Base-by-base conservation (phyloP, 805 yeast species). In the Yarrowia sp. region DNA sequence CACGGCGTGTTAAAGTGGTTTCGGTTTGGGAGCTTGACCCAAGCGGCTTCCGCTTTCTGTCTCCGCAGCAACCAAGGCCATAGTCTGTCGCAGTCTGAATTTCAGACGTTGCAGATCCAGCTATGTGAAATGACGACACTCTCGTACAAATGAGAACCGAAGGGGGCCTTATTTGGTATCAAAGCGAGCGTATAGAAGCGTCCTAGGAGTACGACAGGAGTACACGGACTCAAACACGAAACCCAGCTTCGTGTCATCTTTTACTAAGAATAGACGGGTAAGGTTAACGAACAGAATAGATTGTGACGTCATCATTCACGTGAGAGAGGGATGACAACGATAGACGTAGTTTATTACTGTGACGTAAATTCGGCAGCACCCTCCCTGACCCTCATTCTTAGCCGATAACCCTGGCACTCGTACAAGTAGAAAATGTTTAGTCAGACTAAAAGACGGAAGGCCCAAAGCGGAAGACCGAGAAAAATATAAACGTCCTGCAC, bases 81-180 rank as follows among this genome's bases (percentile, higher is more conserved):
- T 36, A 53, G 45, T 53, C 35, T 38, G 35, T 22, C 35, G 40
- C 59, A 22, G 15, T 36, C 35, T 36, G 22, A 53, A 35, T 53
- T 53, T 53, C 45, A 14, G 43, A 19, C 14, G n/a, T 14, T 40
- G 59, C 59, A 53, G 59, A 53, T 53, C 58, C 35, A 53, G 22
- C 45, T 19, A 53, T 53, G 59, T 53, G 59, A 40, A 22, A 53
- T 53, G 59, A 53, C 59, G 59, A 52, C 58, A 52, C 58, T 32
- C 14, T n/a, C 14, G 22, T 8, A 3, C 15, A 36, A 35, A 36
- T 3, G 22, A 10, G 16, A 35, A 32, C 15, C 32, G 35, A n/a
- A n/a, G 32, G 40, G 41, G 9, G 22, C n/a, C 41, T 26, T 22
- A 16, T 50, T 15, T 10, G 41, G 41, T 26, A 8, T 10, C 15